These are phyloP conservation scores for Lentinula detonsa DNA, from an alignment of 768 basidiomycete species.

Conservation along the genomic window DNA sequence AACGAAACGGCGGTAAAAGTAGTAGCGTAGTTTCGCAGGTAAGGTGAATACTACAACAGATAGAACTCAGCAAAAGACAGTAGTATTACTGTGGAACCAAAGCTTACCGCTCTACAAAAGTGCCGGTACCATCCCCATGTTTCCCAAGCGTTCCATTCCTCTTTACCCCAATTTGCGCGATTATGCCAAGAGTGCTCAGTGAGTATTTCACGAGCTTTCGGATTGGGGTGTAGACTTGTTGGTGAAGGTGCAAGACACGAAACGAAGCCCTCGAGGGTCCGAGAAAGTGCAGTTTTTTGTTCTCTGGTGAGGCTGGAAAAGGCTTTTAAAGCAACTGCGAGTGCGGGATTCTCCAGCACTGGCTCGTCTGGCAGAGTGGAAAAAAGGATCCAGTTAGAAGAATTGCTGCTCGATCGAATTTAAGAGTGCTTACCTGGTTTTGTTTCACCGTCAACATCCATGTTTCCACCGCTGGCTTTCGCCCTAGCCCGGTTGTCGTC, in stretches of 20 bases:
- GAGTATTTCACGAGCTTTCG: conserved; percentile 50
- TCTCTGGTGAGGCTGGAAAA: conserved; percentile 69
- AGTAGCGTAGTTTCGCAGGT: conserved; percentile 66
- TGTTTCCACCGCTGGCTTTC: conserved; percentile 48
- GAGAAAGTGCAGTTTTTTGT: conserved; percentile 66
- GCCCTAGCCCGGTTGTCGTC: conserved; percentile 77
- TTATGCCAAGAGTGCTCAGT: conserved; percentile 65
- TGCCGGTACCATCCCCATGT: conserved; percentile 91
- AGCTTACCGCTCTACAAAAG: conserved; percentile 73
- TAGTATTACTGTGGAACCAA: not conserved
- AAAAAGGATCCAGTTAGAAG: conserved; percentile 7
- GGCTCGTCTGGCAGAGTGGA: conserved; percentile 30
- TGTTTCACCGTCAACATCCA: conserved; percentile 50
- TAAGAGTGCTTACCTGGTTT: conserved; percentile 34
- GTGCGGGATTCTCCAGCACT: conserved; percentile 54
- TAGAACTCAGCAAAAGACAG: not conserved
- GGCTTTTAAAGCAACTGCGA: conserved; percentile 71
- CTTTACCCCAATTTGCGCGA: conserved; percentile 60
- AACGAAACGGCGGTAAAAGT: conserved; percentile 70
- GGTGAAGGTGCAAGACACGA: conserved; percentile 45
- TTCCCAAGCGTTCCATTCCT: conserved; percentile 82
- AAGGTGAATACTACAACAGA: conserved; percentile 63
- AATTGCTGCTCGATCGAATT: not conserved
- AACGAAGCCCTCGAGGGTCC: conserved; percentile 75
- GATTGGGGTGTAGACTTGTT: conserved; percentile 39